Base-by-base conservation (phyloP, 768 basidiomycete genomes). In the Leccinum disarticulatum region DNA sequence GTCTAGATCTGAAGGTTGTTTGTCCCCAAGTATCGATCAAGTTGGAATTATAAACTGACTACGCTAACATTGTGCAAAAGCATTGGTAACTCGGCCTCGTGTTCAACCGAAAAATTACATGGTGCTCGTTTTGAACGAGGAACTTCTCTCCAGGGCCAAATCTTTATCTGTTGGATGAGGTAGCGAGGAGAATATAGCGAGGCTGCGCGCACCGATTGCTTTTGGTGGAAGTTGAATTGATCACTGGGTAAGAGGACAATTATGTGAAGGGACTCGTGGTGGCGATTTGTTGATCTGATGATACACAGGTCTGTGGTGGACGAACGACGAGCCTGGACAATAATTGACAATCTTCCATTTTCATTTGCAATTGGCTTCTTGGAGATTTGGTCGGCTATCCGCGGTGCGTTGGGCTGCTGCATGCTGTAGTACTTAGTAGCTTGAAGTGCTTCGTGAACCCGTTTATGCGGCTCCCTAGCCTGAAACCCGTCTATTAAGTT, bases 331-430 rank as follows among this genome's bases (percentile, higher is more conserved):
- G 55, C 31, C 58, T 46, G 35, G 51, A 52, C 41, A 35, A 22
- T 48, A 17, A 30, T 19, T 19, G 54, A 22, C 54, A 46, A 46
- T 59, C 35, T 56, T 68, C 61, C 56, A 58, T 68, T 54, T 58
- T 59, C 60, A 51, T 46, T 55, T 33, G 19, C 38, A 35, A 52
- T 50, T 51, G 31, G 52, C 52, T 61, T 68, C 64, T 61, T 63
- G 64, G 60, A 66, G 52, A 33, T 54, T 59, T 63, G 25, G 55
- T 61, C 65, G 65, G 66, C 56, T 57, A 43, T 70, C 69, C 70
- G 69, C 63, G 70, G 70, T 58, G 48, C 48, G 41, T 47, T 55
- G 19, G 25, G 60, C 19, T 56, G 31, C 22, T 61, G 60, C 50
- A 33, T 54, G 41, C 31, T 36, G 15, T 31, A 38, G 28, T 33